phyloP scores from a whole-genome alignment of 495 filamentous ascomycete genomes.

The Parathielavia appendiculata region DNA sequence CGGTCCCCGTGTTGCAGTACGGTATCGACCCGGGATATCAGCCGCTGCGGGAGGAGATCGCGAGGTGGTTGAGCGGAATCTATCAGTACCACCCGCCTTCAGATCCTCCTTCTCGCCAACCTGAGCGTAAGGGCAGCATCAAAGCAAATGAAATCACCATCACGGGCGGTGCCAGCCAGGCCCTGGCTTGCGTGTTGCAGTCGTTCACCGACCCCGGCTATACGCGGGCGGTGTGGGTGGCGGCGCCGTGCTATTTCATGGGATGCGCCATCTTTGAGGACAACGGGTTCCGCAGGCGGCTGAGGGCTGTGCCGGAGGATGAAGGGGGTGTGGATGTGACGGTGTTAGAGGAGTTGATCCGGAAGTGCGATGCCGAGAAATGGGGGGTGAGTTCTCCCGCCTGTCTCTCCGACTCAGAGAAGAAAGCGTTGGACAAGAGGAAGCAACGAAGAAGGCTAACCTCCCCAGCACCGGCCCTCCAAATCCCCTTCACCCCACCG shows the following conservation, averaged over 20 bases:
- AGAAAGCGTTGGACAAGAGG: background rate
- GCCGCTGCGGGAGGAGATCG: conserved; percentile 58
- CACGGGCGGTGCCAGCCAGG: conserved; percentile 74
- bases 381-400: conserved; percentile 7
- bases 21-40: conserved; percentile 71
- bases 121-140: background rate
- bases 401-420: too few species aligned
- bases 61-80: conserved; percentile 61
- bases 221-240: conserved; percentile 72
- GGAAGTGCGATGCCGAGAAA: conserved; percentile 34
- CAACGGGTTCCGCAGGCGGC: conserved; percentile 55
- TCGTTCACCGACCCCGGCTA: conserved; percentile 72
- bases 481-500: conserved; percentile 37
- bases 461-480: conserved; percentile 8
- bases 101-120: background rate
- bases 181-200: conserved; percentile 63
- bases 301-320: conserved; percentile 67
- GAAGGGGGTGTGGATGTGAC: conserved; percentile 65
- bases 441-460: background rate
- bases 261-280: conserved; percentile 77
- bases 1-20: conserved; percentile 60
- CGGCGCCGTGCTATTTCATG: conserved; percentile 74
- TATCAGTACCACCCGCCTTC: conserved; percentile 38
- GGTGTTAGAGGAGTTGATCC: conserved; percentile 46
- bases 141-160: conserved; percentile 62